Conservation (phyloP, 192 early-diverging fungal genomes). For the Lunasporangiospora selenospora region DNA sequence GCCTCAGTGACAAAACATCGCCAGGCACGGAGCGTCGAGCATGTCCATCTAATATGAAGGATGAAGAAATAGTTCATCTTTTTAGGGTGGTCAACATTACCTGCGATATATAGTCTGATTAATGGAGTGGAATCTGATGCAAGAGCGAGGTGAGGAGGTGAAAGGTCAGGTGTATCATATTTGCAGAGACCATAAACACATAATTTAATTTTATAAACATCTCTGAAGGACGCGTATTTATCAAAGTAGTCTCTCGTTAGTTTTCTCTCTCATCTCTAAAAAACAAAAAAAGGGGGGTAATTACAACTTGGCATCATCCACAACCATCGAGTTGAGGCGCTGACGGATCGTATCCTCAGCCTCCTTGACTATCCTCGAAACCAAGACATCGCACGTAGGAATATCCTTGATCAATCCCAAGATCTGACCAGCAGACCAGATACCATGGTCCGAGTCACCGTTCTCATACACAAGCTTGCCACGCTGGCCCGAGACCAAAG, state of each 20-base stretch:
- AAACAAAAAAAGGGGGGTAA: background rate
- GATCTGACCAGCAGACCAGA: constrained; percentile 74
- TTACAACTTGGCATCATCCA: constrained; percentile 37
- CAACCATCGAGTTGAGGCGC: constrained; percentile 27
- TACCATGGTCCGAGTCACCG: constrained; percentile 62
- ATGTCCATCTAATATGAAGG: constrained; percentile 9
- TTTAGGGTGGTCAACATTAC: background rate
- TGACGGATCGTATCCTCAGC: constrained; percentile 53
- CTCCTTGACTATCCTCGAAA: constrained; percentile 61
- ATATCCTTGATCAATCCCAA: constrained; percentile 80
- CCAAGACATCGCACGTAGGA: constrained; percentile 73
- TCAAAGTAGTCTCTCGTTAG: too few relatives aligned
- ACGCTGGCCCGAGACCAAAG: constrained; percentile 70
- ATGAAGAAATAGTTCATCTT: constrained; percentile 4
- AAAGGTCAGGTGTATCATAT: too few relatives aligned
- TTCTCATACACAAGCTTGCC: constrained; percentile 64
- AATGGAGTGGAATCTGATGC: too few relatives aligned
- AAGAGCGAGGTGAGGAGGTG: too few relatives aligned
- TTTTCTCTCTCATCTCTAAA: too few relatives aligned
- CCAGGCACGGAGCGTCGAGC: constrained; percentile 14
- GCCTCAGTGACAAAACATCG: constrained; percentile 16
- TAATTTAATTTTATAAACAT: too few relatives aligned
- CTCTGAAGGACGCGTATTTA: too few relatives aligned
- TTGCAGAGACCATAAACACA: too few relatives aligned
- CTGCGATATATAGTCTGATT: too few relatives aligned